Evolutionary conservation across 352 stramenopile genomes (phyloP), one percentile per base, ranked within the genome.

Genomic region (Globisporangium nodosum): DNA sequence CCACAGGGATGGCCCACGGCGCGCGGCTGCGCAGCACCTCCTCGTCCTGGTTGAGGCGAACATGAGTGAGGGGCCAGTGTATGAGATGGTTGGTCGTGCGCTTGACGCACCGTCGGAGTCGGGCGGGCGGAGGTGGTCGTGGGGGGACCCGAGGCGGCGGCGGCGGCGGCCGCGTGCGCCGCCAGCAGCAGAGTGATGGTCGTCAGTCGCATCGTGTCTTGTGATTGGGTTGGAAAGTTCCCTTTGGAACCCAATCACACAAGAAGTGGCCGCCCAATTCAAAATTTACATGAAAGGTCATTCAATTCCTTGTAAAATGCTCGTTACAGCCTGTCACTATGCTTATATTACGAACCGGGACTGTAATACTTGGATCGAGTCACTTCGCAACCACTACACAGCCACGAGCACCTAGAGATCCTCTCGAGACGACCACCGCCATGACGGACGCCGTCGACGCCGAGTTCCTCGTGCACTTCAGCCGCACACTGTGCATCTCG

Each of bases 381-480:
- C 33, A 39, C 8, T 39, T 39, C 12, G 8, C 33, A 39, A 9
- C 9, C 12, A 8, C 21, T 15, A 24, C 21, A 24, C 21, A 1
- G 9, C 46, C 20, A 40, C 39, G 15, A 12, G 8, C 13, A 24
- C 27, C 15, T 27, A 27, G 24, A 27, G 24, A 27, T 27, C 24
- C 24, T 27, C 24, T 27, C 24, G 51, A 5, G 11, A 24, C 16
- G 42, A 61, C 5, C 1, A 59, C 15, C 13, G 69, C n/a, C 42
- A 81, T 85, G 72, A 60, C 52, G 51, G 33, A 39, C 8, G 37
- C 12, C 37, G 70, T 87, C 65, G 71, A 80, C 52, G 65, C 56
- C 52, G 72, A 90, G 61, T 87, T 92, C 71, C 73, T 95, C 20
- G 83, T 92, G 72, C 78, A 94, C 56, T 91, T 89, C 59, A 78